A percentile compares a stretch with the other conserved stretches of the same genome.
phyloP scores from a whole-genome alignment of 202 grass and related monocot species.

The Setaria italica region DNA sequence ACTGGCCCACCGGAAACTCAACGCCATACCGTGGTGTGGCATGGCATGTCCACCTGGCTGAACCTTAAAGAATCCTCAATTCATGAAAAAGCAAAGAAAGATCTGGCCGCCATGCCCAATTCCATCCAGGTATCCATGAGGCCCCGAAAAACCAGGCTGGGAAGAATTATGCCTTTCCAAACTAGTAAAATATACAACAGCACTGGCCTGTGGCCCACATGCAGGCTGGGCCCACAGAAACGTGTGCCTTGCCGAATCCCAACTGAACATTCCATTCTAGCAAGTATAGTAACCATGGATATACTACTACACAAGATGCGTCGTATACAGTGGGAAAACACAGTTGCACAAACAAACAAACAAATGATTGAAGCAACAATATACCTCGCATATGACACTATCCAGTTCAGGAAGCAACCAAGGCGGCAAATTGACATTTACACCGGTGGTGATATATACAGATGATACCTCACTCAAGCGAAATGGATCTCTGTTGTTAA shows the following conservation, averaged over 20 bases:
- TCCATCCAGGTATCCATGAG: neutral
- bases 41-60: slow-evolving; percentile 15
- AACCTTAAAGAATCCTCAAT: slow-evolving; percentile 3
- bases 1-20: slow-evolving; percentile 30
- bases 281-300: neutral
- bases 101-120: neutral
- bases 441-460: neutral
- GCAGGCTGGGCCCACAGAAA: slow-evolving; percentile 2
- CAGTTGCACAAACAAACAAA: neutral
- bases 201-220: neutral
- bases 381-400: neutral
- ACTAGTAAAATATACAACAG: neutral
- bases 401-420: neutral
- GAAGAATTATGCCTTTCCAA: neutral
- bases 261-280: neutral
- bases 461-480: neutral
- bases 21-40: neutral
- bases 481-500: neutral
- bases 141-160: slow-evolving; percentile 33
- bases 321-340: no score
- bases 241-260: slow-evolving; percentile 17
- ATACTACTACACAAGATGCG: neutral
- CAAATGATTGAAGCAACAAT: neutral
- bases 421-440: neutral
- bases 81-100: neutral